phyloP scores from a whole-genome alignment of 75 land plant genomes.

The Ceratopteris richardii region DNA sequence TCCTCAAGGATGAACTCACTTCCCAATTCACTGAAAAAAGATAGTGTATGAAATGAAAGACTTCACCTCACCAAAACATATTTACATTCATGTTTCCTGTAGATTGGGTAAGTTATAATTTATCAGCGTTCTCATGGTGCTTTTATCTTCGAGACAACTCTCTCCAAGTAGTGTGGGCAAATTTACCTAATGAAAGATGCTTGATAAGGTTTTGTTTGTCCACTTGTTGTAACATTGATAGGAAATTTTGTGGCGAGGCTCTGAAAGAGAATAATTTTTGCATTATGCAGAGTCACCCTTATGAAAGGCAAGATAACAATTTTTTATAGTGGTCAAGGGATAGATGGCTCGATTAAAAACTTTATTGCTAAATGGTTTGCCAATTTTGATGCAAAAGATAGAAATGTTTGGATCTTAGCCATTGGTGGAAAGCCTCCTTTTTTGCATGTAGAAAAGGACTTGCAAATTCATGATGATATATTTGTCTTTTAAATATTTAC shows the following conservation, averaged over 20 bases:
- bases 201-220: conserved; percentile 37
- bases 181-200: conserved; percentile 26
- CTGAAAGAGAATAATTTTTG: too few relatives aligned
- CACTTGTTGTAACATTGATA: too few relatives aligned
- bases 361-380: conserved; percentile 57
- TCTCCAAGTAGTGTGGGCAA: conserved; percentile 63
- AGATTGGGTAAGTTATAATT: too few relatives aligned
- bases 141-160: conserved; percentile 56
- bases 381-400: conserved; percentile 21
- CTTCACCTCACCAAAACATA: too few relatives aligned
- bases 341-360: conserved; percentile 47
- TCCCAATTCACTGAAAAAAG: too few relatives aligned
- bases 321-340: conserved; percentile 73
- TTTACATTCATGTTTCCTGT: too few relatives aligned
- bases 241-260: too few relatives aligned
- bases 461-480: too few relatives aligned
- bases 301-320: conserved; percentile 31
- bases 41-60: too few relatives aligned
- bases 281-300: conserved; percentile 45
- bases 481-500: too few relatives aligned
- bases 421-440: conserved; percentile 68
- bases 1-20: too few relatives aligned
- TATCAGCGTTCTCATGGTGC: neutral
- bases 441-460: conserved; percentile 29
- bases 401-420: conserved; percentile 24